phyloP scores from a whole-genome alignment of 495 filamentous ascomycete genomes.

The Clohesyomyces aquaticus region DNA sequence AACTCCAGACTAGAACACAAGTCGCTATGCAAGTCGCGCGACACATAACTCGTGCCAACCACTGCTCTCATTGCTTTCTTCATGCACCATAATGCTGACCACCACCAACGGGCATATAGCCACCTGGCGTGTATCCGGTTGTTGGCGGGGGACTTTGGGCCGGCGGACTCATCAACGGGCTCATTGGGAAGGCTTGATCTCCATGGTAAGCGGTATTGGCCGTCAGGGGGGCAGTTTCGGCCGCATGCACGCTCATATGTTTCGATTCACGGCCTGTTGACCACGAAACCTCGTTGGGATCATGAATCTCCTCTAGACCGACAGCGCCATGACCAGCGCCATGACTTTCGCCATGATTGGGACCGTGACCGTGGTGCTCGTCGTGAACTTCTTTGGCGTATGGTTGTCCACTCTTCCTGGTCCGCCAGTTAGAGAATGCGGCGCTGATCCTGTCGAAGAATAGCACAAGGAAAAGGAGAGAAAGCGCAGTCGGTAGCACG shows the following conservation, averaged over 20 bases:
- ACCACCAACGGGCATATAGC: constrained; percentile 13
- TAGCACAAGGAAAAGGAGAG: constrained; percentile 34
- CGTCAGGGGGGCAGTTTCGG: constrained; percentile 16
- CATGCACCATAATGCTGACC: constrained; percentile 21
- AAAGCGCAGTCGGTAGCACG: constrained; percentile 29
- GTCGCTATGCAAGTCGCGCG: neutral
- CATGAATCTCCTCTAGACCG: neutral
- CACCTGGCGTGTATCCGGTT: constrained; percentile 8
- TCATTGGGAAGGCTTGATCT: constrained; percentile 9
- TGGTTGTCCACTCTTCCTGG: constrained; percentile 28
- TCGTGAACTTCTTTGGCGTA: constrained; percentile 25
- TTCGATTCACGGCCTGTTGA: constrained; percentile 15
- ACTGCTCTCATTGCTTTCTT: neutral
- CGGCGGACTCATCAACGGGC: constrained; percentile 27
- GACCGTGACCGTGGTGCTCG: constrained; percentile 19
- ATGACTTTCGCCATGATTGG: constrained; percentile 4
- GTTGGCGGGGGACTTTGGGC: constrained; percentile 6
- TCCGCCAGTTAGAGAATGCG: constrained; percentile 28
- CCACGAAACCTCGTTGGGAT: constrained; percentile 11
- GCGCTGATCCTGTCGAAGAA: constrained; percentile 35
- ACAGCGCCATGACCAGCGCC: too few relatives aligned
- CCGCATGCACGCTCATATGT: constrained; percentile 10
- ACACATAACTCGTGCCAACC: too few relatives aligned
- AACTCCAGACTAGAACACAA: neutral
- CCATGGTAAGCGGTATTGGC: constrained; percentile 4